Base-by-base conservation (phyloP, 169 alveolate genomes). In the Amoebophrya sp. region DNA sequence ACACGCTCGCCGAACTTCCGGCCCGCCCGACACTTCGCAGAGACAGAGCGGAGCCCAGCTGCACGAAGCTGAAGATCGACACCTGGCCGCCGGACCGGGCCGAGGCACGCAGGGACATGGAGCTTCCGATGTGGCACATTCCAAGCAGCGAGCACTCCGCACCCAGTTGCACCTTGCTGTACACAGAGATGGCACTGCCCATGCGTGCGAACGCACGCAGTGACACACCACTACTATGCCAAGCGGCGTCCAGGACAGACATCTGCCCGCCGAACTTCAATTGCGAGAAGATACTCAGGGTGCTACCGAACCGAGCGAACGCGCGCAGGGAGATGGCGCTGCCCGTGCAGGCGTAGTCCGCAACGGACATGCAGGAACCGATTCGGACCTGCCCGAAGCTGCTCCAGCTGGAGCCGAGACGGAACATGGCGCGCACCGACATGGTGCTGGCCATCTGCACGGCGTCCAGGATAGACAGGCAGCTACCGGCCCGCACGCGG, bases 201-300 rank as follows among this genome's bases (percentile, higher is more conserved):
- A 89, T 39, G 38, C 91, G 91, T 0, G 77, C 54, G n/a, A 89
- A 39, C 32, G 91, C 54, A 0, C 91, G n/a, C 33, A 89, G 1
- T 0, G 91, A 89, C 39, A 89, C 54, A 14, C 77, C 40, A 41
- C 66, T 39, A 3, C 66, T 29, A 10, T 39, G 33, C 39, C 35
- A 23, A 0, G 91, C 39, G 32, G 40, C 18, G 77, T 89, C 91
- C 39, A 89, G 91, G 0, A 89, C 91, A 2, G 91, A 89, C 25
- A 89, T 38, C 39, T 41, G 18, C 77, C 91, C 91, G 54, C 91
- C 91, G 32, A 89, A 41, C 54, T n/a, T 25, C 38, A 40, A 89
- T 0, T 89, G 29, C 14, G 53, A 23, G 91, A 39, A 89, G 47
- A 41, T 35, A 0, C 66, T 38, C 39, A 89, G 39, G 35, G 91